phyloP scores from a whole-genome alignment of 805 yeast species.

The Candida nitratophila region DNA sequence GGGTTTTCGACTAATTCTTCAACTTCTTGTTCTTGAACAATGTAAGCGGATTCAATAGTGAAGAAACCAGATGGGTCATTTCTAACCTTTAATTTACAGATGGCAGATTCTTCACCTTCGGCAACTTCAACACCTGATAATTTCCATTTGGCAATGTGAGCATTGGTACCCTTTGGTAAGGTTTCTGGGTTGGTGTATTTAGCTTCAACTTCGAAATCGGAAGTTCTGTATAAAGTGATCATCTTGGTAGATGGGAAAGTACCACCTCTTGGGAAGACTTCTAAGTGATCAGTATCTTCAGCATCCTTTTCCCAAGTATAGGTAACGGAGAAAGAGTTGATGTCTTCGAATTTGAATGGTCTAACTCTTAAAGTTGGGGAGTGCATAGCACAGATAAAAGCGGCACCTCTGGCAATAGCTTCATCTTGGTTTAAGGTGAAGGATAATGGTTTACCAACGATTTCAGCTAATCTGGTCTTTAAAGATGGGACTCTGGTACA shows the following conservation, averaged over 20 bases:
- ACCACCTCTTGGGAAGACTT: conserved; percentile 95
- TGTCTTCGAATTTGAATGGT: conserved; percentile 96
- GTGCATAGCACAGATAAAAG: conserved; percentile 97
- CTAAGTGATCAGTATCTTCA: conserved; percentile 86
- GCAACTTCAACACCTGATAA: conserved; percentile 77
- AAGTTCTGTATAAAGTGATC: conserved; percentile 87
- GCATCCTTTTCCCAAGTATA: conserved; percentile 92
- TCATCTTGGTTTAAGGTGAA: conserved; percentile 98
- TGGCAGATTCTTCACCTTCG: conserved; percentile 70
- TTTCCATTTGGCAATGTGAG: conserved; percentile 75
- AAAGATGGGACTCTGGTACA: conserved; percentile 95
- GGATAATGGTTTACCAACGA: conserved; percentile 80
- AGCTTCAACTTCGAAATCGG: conserved; percentile 83
- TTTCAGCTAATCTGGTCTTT: conserved; percentile 71
- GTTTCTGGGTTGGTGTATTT: conserved; percentile 69
- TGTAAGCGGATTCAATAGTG: conserved; percentile 89
- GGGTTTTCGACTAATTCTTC: conserved; percentile 77
- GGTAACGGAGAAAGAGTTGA: conserved; percentile 86
- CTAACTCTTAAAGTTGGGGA: conserved; percentile 98
- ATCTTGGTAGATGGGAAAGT: conserved; percentile 91
- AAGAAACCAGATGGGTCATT: conserved; percentile 95
- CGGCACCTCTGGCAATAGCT: conserved; percentile 98
- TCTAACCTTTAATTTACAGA: conserved; percentile 90
- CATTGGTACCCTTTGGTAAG: conserved; percentile 63
- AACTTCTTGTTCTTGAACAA: conserved; percentile 84